Conservation (phyloP, 2,329 filamentous ascomycete genomes). For the Teratosphaeria destructans region DNA sequence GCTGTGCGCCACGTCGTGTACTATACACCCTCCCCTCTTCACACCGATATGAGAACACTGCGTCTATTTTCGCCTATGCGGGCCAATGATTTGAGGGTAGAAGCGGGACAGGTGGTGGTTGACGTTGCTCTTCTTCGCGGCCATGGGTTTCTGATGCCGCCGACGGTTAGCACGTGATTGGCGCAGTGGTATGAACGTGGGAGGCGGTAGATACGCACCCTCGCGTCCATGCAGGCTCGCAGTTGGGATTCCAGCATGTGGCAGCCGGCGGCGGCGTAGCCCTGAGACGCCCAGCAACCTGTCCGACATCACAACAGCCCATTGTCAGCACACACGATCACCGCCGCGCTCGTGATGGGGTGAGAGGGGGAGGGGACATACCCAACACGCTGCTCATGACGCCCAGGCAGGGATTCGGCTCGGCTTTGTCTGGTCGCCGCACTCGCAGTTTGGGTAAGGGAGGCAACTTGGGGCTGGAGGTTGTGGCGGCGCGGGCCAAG, state of each 20-base stretch:
- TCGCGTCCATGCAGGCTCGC: slow-evolving; percentile 68
- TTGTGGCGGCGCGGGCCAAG: slow-evolving; percentile 18
- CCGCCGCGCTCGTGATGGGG: too few species aligned
- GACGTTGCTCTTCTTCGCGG: slow-evolving; percentile 63
- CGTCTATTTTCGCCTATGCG: slow-evolving; percentile 53
- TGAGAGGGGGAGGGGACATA: slow-evolving; percentile 27
- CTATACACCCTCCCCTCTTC: not conserved
- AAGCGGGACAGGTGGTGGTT: slow-evolving; percentile 82
- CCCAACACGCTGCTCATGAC: slow-evolving; percentile 58
- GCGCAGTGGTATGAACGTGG: not conserved
- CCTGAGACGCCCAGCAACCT: slow-evolving; percentile 80
- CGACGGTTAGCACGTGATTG: not conserved
- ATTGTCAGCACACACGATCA: not conserved
- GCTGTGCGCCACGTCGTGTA: not conserved
- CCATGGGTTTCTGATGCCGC: slow-evolving; percentile 41
- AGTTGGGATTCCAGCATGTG: slow-evolving; percentile 50
- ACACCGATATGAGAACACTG: too few species aligned
- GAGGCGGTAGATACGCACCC: slow-evolving; percentile 40
- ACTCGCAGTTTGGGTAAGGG: slow-evolving; percentile 55
- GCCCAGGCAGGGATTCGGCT: slow-evolving; percentile 53
- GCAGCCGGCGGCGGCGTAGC: slow-evolving; percentile 54
- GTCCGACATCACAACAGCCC: not conserved
- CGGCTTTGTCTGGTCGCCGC: slow-evolving; percentile 51
- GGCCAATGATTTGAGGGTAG: slow-evolving; percentile 62
- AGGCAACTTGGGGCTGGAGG: slow-evolving; percentile 39